These are phyloP conservation scores for Candida railenensis DNA, from an alignment of 805 yeast genomes.

Conservation along the genomic window DNA sequence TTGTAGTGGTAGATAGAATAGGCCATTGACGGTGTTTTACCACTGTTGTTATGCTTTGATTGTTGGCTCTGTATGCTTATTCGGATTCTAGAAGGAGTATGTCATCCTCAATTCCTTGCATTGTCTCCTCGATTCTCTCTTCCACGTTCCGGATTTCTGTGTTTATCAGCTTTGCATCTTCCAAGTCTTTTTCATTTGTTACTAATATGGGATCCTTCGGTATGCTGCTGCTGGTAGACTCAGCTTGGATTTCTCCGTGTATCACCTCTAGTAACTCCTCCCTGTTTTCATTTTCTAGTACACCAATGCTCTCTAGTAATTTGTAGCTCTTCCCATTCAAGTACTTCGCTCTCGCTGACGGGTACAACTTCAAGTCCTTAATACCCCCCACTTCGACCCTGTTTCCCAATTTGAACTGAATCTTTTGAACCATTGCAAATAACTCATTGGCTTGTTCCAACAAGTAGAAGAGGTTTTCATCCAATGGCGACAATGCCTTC, in stretches of 20 bases:
- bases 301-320: slow-evolving; percentile 26
- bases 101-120: background rate
- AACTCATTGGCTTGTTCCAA: slow-evolving; percentile 43
- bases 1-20: too few species aligned
- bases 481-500: slow-evolving; percentile 42
- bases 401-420: slow-evolving; percentile 24
- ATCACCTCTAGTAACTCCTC: slow-evolving; percentile 1
- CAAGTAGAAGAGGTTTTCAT: slow-evolving; percentile 46
- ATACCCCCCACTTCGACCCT: slow-evolving; percentile 13
- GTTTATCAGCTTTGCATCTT: background rate
- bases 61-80: too few species aligned
- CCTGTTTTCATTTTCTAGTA: slow-evolving; percentile 7
- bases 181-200: background rate
- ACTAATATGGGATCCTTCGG: background rate
- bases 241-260: background rate
- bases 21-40: too few species aligned
- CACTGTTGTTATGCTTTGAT: too few species aligned
- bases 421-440: slow-evolving; percentile 24
- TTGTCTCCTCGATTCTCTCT: background rate
- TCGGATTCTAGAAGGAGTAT: background rate
- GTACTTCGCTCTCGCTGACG: slow-evolving; percentile 38
- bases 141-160: background rate
- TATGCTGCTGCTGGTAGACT: background rate
- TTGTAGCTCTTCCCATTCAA: slow-evolving; percentile 37
- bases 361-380: slow-evolving; percentile 23